Percentiles rank a stretch among this genome's conserved stretches.
These are phyloP conservation scores for Colletotrichum sp. DNA, from an alignment of 2,329 filamentous ascomycete genomes.

Conservation along the genomic window DNA sequence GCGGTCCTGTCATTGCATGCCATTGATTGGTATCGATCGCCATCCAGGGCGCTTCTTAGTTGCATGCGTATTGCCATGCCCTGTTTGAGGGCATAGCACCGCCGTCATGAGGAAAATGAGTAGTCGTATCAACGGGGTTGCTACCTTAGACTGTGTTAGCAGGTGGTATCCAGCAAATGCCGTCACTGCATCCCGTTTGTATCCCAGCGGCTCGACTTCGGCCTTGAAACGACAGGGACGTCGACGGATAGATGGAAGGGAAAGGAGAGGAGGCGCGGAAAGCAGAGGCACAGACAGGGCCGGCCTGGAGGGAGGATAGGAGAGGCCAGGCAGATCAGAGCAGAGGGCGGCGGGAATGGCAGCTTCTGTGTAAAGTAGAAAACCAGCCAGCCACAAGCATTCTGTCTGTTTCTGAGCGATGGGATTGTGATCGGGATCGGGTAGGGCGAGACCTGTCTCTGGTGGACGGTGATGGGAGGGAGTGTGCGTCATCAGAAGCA, in stretches of 20 bases:
- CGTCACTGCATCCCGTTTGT: not conserved
- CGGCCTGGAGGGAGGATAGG: not conserved
- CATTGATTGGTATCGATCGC: slow-evolving; percentile 5
- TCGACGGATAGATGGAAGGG: not conserved
- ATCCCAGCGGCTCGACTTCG: not conserved
- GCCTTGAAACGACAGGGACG: not conserved
- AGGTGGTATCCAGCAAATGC: not conserved
- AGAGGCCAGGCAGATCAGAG: not conserved
- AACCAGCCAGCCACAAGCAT: not conserved
- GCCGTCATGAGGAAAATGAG: not conserved
- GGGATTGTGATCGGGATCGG: slow-evolving; percentile 9
- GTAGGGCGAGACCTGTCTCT: slow-evolving; percentile 14
- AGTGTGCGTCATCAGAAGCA: slow-evolving; percentile 17
- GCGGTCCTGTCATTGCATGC: not conserved
- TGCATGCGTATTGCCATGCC: not conserved
- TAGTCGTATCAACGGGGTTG: not conserved
- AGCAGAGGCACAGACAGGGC: not conserved
- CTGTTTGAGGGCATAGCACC: not conserved
- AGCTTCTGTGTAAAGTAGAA: not conserved
- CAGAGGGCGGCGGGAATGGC: not conserved
- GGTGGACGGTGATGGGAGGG: slow-evolving; percentile 6
- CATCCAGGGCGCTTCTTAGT: slow-evolving; percentile 1
- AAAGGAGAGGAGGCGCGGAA: not conserved
- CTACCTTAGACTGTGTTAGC: slow-evolving; percentile 7
- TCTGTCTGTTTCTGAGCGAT: not conserved